phyloP scores from a whole-genome alignment of 345 rosid species.

The Ceriops decandra region DNA sequence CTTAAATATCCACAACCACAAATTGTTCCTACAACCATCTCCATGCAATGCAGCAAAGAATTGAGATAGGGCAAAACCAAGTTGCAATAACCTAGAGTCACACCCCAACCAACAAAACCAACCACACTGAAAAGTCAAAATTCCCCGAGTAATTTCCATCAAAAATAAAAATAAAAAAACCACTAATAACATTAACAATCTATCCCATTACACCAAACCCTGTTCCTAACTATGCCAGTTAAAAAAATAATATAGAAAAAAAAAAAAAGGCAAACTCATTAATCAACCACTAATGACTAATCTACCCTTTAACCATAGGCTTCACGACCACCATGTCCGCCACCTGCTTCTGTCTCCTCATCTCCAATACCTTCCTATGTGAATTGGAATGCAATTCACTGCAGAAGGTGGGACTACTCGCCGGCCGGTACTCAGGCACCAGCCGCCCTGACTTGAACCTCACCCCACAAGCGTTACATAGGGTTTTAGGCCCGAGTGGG shows the following conservation, averaged over 20 bases:
- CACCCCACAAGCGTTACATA: constrained; percentile 88
- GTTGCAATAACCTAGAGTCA: constrained; percentile 9
- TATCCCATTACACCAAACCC: constrained; percentile 24
- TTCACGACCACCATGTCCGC: constrained; percentile 25
- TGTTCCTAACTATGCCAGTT: constrained; percentile 34
- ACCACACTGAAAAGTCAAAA: constrained; percentile 34
- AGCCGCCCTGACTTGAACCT: constrained; percentile 80
- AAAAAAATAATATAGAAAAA: not conserved
- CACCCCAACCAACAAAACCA: constrained; percentile 16
- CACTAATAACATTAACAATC: constrained; percentile 13
- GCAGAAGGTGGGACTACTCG: constrained; percentile 66
- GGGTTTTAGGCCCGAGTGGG: constrained; percentile 70
- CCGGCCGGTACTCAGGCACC: constrained; percentile 83
- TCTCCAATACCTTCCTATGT: constrained; percentile 74
- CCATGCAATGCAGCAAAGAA: constrained; percentile 18
- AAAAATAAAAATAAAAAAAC: constrained; percentile 11
- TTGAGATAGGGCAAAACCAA: constrained; percentile 13
- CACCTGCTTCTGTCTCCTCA: constrained; percentile 57
- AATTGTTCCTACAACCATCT: constrained; percentile 1
- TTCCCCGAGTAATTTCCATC: constrained; percentile 25
- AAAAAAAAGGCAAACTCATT: not conserved
- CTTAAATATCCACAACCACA: constrained; percentile 4
- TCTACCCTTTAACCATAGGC: constrained; percentile 46
- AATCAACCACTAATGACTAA: not conserved
- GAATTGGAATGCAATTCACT: constrained; percentile 69